Evolutionary conservation across 495 filamentous ascomycete genomes (phyloP), one percentile per base, ranked within the genome.

Genomic region (Tetracladium marchalianum): DNA sequence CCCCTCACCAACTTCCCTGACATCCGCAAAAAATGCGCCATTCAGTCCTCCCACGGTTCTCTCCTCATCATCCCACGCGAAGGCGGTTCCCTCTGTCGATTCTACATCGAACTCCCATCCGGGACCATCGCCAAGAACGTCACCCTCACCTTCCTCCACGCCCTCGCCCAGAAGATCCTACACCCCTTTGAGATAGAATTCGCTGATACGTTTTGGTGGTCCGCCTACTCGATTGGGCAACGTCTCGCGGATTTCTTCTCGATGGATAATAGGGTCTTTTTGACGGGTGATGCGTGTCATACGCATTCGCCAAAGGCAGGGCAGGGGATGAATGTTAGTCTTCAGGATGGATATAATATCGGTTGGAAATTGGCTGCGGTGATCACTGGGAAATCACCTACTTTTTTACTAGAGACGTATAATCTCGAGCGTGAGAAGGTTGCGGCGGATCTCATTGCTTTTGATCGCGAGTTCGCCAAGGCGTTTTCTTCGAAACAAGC

Each of bases 281-380:
- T 87, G 0, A 71, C 77, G 0, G 83, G 83, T 22, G 83, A 86
- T 59, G 82, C 83, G 0, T 77, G 76, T 35, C 83, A 87, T 57
- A 86, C 82, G 0, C 82, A 85, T 54, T 78, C 73, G 5, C 81
- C 83, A 0, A 84, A 84, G 56, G 81, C 80, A 0, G 84, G 82
- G 0, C 83, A 84, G 55, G 82, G 83, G 1, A 81, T 85, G 80
- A 87, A 87, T 39, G 71, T 81, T 33, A 75, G 69, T 33, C 66
- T 81, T 58, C 72, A 76, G 49, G 77, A 81, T 58, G 65, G 67
- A 0, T 66, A 73, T 54, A 89, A 92, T 46, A 75, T 89, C 32
- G 85, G 84, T 15, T 90, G 85, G 85, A 90, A 92, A 62, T 66
- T 92, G 4, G 82, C 75, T 1, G 61, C 72, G 19, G 71, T 90